Base-by-base conservation (phyloP, 75 land plant species). In the Adiantum capillusveneris region DNA sequence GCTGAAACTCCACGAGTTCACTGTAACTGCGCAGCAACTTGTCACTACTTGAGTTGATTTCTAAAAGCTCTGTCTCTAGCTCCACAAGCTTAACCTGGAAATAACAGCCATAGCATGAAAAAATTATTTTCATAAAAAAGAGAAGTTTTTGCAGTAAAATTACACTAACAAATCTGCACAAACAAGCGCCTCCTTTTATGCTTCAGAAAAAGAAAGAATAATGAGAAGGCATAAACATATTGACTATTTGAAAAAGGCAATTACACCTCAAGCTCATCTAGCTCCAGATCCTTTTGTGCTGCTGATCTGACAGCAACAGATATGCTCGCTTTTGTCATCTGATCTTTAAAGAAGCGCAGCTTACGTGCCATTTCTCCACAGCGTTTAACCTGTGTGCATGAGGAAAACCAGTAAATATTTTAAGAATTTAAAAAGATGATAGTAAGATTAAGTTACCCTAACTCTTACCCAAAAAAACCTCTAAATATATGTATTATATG, bases 351-450 rank as follows among this genome's bases (percentile, higher is more conserved):
- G 62, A 86, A 91, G 2, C 76, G 64, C 43, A 88, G 58, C 62
- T 87, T 87, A 31, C 94, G 63, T 31, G 83, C 71, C 97, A 91
- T 88, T 58, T 91, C 97, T 21, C 62, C 94, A 62, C 95, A 91
- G 57, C 97, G 75, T 53, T 91, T 91, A 24, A 91, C 94, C 97
- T 91, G 72, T 28, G 25, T 58, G 19, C 26, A 62, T 9, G 49
- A 13, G 36, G 16, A 0, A 25, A n/a, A n/a, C n/a, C n/a, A n/a
- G 30, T n/a, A 13, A 19, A 29, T 20, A 69, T 24, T 6, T 39
- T 31, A 57, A 12, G 19, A 50, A 28, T 0, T 17, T 25, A 12
- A 22, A 59, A 58, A 61, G 25, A 53, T 25, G 28, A 18, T 57
- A 31, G 14, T 31, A 60, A 56, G n/a, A n/a, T n/a, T n/a, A n/a